Evolutionary conservation across 2,329 filamentous ascomycete species (phyloP), one percentile per base, ranked within the genome.

Genomic region (Pseudogymnoascus destructans): DNA sequence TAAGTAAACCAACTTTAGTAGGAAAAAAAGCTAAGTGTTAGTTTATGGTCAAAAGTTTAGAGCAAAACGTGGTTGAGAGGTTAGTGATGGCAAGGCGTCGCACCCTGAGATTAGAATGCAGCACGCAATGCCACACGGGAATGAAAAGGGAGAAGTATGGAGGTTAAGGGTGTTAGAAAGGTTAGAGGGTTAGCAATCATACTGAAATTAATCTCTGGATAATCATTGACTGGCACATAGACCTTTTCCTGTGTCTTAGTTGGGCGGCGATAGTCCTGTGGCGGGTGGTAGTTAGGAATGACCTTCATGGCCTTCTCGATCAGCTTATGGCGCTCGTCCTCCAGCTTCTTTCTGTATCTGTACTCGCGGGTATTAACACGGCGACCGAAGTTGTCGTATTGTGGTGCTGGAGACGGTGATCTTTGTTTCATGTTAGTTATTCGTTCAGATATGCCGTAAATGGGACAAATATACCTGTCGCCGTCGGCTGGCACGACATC

Each of bases 201-300:
- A 98, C 93, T 98, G 89, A 98, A 98, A 86, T 98, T 98, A 85
- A 98, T 97, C 76, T 98, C 93, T 80, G 93, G 93, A 74, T 98
- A 98, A 76, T 98, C 93, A 83, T 98, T 98, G 78, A 98, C 93
- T 73, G 93, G 93, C 74, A 98, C 93, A 73, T 98, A 98, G 87
- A 98, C 95, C 81, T 98, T 98, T 81, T 98, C 93, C 77, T 98
- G 93, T 72, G 93, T 98, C 87, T 98, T 98, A 73, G 92, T 97
- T 63, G 93, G 93, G 69, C 93, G 89, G 73, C 93, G 89, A 74
- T 98, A 98, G 73, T 98, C 93, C 80, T 92, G 89, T 60, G 93
- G 93, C 69, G 93, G 93, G 72, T 97, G 90, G 73, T 98, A 98
- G 82, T 96, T 96, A 77, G 93, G 92, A 73, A 98, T 97, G 70